Base-by-base conservation (phyloP, 1,284 basidiomycete genomes). In the Leccinum fallax region DNA sequence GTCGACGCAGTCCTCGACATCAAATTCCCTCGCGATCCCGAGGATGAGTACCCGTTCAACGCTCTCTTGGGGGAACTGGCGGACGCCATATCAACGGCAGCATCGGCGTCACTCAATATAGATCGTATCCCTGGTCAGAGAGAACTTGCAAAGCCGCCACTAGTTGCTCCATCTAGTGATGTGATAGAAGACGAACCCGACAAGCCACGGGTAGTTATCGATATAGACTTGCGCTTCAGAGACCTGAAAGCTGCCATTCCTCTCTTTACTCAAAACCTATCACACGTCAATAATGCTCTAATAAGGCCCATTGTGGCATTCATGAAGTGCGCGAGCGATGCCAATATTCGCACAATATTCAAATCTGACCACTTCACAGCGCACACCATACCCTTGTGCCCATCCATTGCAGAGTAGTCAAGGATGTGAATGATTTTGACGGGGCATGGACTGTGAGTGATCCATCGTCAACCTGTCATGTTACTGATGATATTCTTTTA, bases 251-350 rank as follows among this genome's bases (percentile, higher is more conserved):
- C 97, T 34, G 93, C 89, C 11, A 94, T 99, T 16, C 97, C 97
- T 2, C 84, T 96, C 51, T 97, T 95, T 77, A 89, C 93, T 32
- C 83, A 82, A 53, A 92, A 96, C 69, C 74, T 99, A 61, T 94
- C 92, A 59, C 94, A 98, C 72, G 90, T 92, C 64, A 97, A 97
- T 71, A 94, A 92, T 72, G 97, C 97, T n/a, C 81, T 99, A 34
- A 92, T 98, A 49, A 80, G 97, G 62, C 97, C 97, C 4, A 98
- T 99, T 65, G 97, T 99, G 5, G 96, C 95, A 0, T 99, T 99
- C 74, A 97, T 99, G 87, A 97, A 97, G 93, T 95, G 69, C 66
- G 89, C 80, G 2, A 30, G n/a, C 52, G 2, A 13, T 40, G 40
- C 58, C 55, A 38, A 55, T 60, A 16, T 38, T 46, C 21, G 16